A percentile compares a stretch with the other conserved stretches of the same genome.
phyloP scores from a whole-genome alignment of 2,329 filamentous ascomycete genomes.

The Cylindrodendrum hubeiense region DNA sequence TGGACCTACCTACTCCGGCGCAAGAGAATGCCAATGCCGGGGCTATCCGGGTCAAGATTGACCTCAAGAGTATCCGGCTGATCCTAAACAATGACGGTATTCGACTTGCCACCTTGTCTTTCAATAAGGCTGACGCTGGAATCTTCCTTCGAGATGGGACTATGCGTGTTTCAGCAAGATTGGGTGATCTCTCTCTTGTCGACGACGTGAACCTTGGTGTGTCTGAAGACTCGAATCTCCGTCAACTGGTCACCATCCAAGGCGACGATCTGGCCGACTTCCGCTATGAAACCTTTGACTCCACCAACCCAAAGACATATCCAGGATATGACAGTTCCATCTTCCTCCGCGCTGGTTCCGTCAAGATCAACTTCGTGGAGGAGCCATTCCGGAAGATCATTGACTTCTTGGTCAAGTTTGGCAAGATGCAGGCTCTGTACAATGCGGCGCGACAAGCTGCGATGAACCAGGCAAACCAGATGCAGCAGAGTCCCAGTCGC shows the following conservation, averaged over 20 bases:
- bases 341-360: constrained; percentile 89
- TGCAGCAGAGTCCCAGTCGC: constrained; percentile 89
- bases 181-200: constrained; percentile 89
- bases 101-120: constrained; percentile 88
- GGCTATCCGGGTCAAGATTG: constrained; percentile 93
- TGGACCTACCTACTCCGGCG: constrained; percentile 47
- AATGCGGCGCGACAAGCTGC: constrained; percentile 96
- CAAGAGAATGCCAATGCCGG: constrained; percentile 61
- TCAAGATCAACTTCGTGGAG: constrained; percentile 97
- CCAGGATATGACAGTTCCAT: constrained; percentile 96
- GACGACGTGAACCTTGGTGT: constrained; percentile 96
- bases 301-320: constrained; percentile 76
- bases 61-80: constrained; percentile 91
- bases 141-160: constrained; percentile 88
- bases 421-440: constrained; percentile 99
- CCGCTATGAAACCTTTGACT: constrained; percentile 95
- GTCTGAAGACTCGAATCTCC: constrained; percentile 81
- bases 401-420: constrained; percentile 97
- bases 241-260: constrained; percentile 92
- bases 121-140: constrained; percentile 92
- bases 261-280: constrained; percentile 97
- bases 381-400: constrained; percentile 99
- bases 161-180: constrained; percentile 87
- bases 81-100: constrained; percentile 99
- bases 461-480: constrained; percentile 90